Evolutionary conservation across 345 rosid species (phyloP).

Genomic region (Populus euphratica): DNA sequence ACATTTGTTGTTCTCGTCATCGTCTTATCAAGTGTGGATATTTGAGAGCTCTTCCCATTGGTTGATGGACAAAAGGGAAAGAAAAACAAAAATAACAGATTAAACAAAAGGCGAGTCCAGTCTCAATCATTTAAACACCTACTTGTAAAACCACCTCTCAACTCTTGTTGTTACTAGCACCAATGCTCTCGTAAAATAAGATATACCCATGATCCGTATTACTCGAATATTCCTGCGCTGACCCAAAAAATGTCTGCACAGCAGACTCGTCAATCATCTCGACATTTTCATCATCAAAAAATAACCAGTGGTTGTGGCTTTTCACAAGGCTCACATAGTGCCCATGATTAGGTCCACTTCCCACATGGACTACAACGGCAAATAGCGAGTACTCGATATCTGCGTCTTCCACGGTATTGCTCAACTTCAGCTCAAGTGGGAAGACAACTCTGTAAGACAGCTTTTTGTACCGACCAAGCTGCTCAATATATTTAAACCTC

Average conservation of each 20-base stretch:
- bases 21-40: conserved; percentile 27
- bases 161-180: conserved; percentile 46
- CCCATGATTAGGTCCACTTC: conserved; percentile 96
- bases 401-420: conserved; percentile 85
- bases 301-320: conserved; percentile 98
- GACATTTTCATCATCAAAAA: conserved; percentile 93
- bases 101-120: conserved; percentile 17
- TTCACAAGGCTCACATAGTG: conserved; percentile 97
- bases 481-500: conserved; percentile 95
- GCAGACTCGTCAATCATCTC: conserved; percentile 99
- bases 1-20: conserved; percentile 33
- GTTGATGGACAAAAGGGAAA: conserved; percentile 18
- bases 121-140: conserved; percentile 44
- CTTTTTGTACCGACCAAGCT: conserved; percentile 92
- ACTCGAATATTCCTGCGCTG: conserved; percentile 92
- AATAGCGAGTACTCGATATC: conserved; percentile 90
- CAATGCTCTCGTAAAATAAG: conserved; percentile 90
- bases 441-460: conserved; percentile 90
- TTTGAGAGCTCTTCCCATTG: conserved; percentile 30
- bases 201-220: conserved; percentile 98
- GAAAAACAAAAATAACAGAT: conserved; percentile 16
- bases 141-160: conserved; percentile 36
- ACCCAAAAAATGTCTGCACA: conserved; percentile 94
- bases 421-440: conserved; percentile 91
- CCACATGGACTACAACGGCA: conserved; percentile 97